phyloP scores from a whole-genome alignment of 768 basidiomycete genomes.

The Tephrocybe sp. region DNA sequence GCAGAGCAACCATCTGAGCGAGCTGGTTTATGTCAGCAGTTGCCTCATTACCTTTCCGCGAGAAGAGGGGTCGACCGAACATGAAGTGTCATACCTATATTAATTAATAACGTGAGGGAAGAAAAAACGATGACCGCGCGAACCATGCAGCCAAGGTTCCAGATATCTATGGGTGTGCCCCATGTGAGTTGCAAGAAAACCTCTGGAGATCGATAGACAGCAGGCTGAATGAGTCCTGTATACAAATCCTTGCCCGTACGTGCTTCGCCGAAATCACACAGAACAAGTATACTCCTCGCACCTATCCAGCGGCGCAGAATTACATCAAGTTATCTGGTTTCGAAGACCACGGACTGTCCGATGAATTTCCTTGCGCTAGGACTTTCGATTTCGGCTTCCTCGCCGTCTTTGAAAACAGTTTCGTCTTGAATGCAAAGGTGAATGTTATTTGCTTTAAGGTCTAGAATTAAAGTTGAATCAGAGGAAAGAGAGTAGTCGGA shows the following conservation, averaged over 20 bases:
- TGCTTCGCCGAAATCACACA: conserved; percentile 5
- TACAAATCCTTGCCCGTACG: background rate
- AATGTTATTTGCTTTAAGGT: background rate
- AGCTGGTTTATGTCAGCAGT: background rate
- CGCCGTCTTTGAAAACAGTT: background rate
- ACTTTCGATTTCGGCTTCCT: background rate
- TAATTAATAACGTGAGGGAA: too few relatives aligned
- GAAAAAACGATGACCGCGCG: too few relatives aligned
- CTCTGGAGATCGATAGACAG: background rate
- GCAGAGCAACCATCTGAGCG: background rate
- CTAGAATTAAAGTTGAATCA: background rate
- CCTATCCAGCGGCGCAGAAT: background rate
- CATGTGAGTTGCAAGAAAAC: background rate
- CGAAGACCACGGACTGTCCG: background rate
- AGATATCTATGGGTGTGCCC: background rate
- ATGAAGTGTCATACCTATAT: background rate
- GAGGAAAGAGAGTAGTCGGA: background rate
- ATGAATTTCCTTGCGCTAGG: conserved; percentile 3
- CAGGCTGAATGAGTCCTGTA: background rate
- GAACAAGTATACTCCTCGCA: background rate
- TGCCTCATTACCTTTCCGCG: background rate
- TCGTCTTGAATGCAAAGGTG: background rate
- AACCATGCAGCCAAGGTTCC: conserved; percentile 1
- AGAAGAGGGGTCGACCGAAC: background rate
- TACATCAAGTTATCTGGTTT: background rate